Conservation (phyloP, 768 basidiomycete species). For the Dendrothele bispora region DNA sequence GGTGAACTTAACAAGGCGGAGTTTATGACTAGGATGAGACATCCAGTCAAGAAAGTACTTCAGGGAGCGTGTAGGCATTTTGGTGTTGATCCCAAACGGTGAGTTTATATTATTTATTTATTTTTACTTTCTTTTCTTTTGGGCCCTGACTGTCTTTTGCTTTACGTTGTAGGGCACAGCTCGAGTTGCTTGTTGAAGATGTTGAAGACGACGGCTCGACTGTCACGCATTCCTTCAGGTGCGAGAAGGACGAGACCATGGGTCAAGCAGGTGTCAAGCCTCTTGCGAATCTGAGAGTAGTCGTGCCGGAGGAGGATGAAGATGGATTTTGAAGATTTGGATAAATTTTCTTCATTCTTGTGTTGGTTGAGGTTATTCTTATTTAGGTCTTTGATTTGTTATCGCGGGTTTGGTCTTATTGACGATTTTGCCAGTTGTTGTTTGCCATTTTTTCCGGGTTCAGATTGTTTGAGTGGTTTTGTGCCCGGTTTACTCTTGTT, state of each 20-base stretch:
- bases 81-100: neutral
- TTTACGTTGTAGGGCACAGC: neutral
- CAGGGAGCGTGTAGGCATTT: slow-evolving; percentile 3
- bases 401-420: too few relatives aligned
- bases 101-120: neutral
- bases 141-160: neutral
- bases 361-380: too few relatives aligned
- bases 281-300: neutral
- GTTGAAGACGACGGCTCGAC: neutral
- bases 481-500: too few relatives aligned
- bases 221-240: neutral
- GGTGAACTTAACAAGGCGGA: neutral
- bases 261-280: slow-evolving; percentile 1
- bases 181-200: neutral
- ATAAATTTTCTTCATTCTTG: too few relatives aligned
- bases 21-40: slow-evolving; percentile 7
- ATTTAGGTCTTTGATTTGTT: too few relatives aligned
- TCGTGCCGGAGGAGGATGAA: neutral
- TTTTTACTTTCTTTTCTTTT: neutral
- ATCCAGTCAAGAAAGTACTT: slow-evolving; percentile 3
- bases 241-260: slow-evolving; percentile 1
- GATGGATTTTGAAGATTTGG: too few relatives aligned
- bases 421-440: too few relatives aligned
- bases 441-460: too few relatives aligned
- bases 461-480: too few relatives aligned